Conservation (phyloP, 495 filamentous ascomycete species). For the Echria macrotheca region DNA sequence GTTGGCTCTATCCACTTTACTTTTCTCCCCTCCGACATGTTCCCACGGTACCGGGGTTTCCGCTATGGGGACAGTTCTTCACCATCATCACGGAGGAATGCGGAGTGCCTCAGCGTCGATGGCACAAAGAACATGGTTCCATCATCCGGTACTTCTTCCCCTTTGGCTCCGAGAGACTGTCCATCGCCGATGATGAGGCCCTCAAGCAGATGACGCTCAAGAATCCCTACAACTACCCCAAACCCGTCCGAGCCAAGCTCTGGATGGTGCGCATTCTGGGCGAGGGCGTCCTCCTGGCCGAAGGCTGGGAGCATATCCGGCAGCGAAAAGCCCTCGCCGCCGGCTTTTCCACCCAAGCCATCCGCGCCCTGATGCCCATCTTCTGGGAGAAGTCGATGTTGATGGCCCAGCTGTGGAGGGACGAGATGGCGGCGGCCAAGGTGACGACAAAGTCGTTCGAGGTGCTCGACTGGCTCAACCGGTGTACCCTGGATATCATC, state of each 20-base stretch:
- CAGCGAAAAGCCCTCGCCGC: conserved; percentile 45
- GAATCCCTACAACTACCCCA: conserved; percentile 51
- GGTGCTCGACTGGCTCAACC: conserved; percentile 44
- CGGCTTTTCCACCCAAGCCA: conserved; percentile 41
- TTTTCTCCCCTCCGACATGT: conserved; percentile 20
- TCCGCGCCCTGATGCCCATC: conserved; percentile 41
- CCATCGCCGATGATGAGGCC: conserved; percentile 21
- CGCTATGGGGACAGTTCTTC: conserved; percentile 24
- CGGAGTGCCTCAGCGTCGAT: conserved; percentile 23
- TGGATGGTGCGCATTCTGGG: conserved; percentile 48
- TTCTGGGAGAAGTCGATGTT: conserved; percentile 48
- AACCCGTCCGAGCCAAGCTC: conserved; percentile 43
- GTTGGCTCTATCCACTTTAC: conserved; percentile 15
- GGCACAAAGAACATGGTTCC: conserved; percentile 22
- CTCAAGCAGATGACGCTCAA: conserved; percentile 46
- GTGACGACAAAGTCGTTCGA: conserved; percentile 30
- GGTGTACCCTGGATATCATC: conserved; percentile 49
- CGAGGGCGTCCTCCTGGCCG: conserved; percentile 44
- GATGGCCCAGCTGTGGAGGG: conserved; percentile 36
- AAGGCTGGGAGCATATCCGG: conserved; percentile 37
- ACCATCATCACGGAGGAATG: conserved; percentile 24
- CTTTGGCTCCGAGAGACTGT: conserved; percentile 23
- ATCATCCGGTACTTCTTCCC: conserved; percentile 27
- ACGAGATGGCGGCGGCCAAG: conserved; percentile 30
- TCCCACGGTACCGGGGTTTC: conserved; percentile 20